Conservation (phyloP, 2,329 filamentous ascomycete genomes). For the Aspergillus intermedius region DNA sequence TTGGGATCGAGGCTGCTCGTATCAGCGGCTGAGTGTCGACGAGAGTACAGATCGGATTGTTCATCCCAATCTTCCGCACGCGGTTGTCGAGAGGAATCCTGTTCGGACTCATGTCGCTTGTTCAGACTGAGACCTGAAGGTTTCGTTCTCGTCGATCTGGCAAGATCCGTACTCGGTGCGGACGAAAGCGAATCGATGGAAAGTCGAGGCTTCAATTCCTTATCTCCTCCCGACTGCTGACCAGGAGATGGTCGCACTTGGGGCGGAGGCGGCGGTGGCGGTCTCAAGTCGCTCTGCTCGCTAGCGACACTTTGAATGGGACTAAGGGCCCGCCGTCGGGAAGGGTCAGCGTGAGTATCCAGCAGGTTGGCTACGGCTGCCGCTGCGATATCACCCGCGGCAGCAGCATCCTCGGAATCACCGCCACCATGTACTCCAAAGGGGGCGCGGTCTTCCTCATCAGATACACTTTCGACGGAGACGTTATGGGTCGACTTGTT, state of each 20-base stretch:
- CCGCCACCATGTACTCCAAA: neutral
- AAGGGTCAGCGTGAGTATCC: conserved; percentile 42
- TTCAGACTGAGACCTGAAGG: conserved; percentile 48
- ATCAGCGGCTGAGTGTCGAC: conserved; percentile 42
- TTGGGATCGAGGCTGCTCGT: conserved; percentile 48
- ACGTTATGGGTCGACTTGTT: conserved; percentile 49
- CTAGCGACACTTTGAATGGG: conserved; percentile 91
- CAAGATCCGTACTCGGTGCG: conserved; percentile 52
- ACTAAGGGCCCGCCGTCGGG: conserved; percentile 67
- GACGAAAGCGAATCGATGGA: conserved; percentile 57
- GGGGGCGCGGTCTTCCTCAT: conserved; percentile 19
- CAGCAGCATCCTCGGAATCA: conserved; percentile 1
- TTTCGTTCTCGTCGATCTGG: conserved; percentile 49
- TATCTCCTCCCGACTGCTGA: conserved; percentile 56
- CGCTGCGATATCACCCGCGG: conserved; percentile 33
- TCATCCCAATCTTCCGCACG: conserved; percentile 19
- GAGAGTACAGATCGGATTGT: conserved; percentile 45
- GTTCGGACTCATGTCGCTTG: conserved; percentile 30
- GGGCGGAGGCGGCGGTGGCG: conserved; percentile 51
- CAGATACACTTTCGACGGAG: conserved; percentile 39
- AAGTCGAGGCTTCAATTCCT: conserved; percentile 39
- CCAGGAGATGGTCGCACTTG: conserved; percentile 32
- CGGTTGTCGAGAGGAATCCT: conserved; percentile 22
- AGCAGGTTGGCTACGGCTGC: conserved; percentile 34
- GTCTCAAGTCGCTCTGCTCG: conserved; percentile 64